Evolutionary conservation across 148 eudicot species (phyloP).

Genomic region (Arbutus unedo): DNA sequence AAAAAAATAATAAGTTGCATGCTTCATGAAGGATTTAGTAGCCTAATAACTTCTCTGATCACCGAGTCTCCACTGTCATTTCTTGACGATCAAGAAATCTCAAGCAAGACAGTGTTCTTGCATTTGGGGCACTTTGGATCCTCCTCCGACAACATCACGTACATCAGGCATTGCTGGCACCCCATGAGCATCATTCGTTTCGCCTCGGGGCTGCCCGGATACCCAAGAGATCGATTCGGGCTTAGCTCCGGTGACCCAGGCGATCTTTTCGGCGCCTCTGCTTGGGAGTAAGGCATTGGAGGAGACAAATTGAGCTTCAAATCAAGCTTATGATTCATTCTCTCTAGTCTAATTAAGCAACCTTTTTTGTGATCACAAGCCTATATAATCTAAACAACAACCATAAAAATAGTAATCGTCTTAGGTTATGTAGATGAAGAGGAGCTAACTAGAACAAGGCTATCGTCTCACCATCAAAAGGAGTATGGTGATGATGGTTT

Average conservation of each 20-base stretch:
- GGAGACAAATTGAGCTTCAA: constrained; percentile 38
- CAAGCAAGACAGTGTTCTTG: constrained; percentile 48
- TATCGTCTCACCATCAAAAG: not conserved
- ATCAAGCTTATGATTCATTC: constrained; percentile 21
- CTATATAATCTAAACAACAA: not conserved
- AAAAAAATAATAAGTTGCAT: not conserved
- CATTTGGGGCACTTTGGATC: constrained; percentile 54
- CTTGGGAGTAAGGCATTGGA: not conserved
- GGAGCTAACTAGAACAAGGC: no score
- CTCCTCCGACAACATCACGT: constrained; percentile 44
- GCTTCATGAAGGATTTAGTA: not conserved
- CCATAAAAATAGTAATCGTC: no score
- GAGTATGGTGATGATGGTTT: not conserved
- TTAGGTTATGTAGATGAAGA: no score
- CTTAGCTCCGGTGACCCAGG: constrained; percentile 41
- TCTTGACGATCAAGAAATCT: constrained; percentile 25
- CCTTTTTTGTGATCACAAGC: not conserved
- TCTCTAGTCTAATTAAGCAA: not conserved
- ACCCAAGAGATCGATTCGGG: not conserved
- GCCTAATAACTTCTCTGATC: no score
- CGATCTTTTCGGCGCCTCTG: constrained; percentile 1
- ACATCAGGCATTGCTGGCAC: constrained; percentile 38
- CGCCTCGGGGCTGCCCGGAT: constrained; percentile 37
- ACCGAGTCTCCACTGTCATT: not conserved
- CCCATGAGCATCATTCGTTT: constrained; percentile 40